A percentile compares a stretch with the other conserved stretches of the same genome.
Conservation (phyloP, 495 filamentous ascomycete genomes). For the Neurospora terricola region DNA sequence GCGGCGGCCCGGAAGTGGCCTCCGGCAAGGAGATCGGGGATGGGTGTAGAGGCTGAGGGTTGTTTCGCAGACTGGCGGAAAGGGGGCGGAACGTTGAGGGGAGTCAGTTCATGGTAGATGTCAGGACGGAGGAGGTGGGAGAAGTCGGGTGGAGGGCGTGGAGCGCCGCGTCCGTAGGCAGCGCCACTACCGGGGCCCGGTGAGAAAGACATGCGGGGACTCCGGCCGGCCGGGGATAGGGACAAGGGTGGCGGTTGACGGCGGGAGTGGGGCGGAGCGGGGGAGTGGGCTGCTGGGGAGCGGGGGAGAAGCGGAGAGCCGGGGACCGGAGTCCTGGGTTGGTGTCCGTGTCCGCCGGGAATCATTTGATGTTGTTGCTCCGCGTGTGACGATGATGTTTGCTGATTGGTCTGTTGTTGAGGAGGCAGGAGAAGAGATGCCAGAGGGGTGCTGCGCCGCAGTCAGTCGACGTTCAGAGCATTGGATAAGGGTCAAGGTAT, state of each 20-base stretch:
- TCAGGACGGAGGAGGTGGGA: conserved; percentile 67
- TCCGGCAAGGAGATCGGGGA: conserved; percentile 42
- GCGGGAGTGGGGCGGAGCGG: conserved; percentile 5
- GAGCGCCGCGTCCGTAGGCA: conserved; percentile 8
- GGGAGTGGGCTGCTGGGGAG: conserved; percentile 13
- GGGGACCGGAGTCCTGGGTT: conserved; percentile 3
- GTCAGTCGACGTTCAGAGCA: conserved; percentile 2
- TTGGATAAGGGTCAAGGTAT: not conserved
- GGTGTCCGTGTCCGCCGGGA: conserved; percentile 3
- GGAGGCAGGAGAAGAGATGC: conserved; percentile 17
- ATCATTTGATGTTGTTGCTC: not conserved
- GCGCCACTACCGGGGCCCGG: conserved; percentile 15
- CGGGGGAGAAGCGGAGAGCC: conserved; percentile 14
- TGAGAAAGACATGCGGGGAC: conserved; percentile 12
- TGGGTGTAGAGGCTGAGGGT: conserved; percentile 36
- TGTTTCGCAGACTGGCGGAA: conserved; percentile 41
- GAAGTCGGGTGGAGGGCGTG: conserved; percentile 54
- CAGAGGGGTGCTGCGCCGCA: conserved; percentile 13
- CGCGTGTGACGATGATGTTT: conserved; percentile 1
- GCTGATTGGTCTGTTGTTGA: conserved; percentile 1
- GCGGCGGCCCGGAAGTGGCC: conserved; percentile 67
- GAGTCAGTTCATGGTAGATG: conserved; percentile 70
- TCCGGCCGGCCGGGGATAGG: conserved; percentile 3
- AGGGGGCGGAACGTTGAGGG: conserved; percentile 53
- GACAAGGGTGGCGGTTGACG: not conserved